phyloP scores from a whole-genome alignment of 495 filamentous ascomycete genomes.

The Tuber borchii region DNA sequence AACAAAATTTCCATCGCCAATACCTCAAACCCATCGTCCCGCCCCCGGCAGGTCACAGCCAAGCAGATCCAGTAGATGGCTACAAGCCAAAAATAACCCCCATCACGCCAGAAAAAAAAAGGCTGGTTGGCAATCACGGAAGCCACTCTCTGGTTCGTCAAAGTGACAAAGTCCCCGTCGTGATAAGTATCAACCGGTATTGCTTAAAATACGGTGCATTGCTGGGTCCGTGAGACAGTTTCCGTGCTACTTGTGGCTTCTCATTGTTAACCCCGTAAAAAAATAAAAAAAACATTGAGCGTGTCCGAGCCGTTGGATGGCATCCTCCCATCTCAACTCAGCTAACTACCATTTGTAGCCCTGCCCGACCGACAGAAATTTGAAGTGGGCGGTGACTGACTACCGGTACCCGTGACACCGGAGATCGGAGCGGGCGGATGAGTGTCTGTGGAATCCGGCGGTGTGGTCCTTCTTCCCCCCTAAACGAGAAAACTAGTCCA shows the following conservation, averaged over 20 bases:
- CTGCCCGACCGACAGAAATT: not conserved
- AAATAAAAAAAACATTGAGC: not conserved
- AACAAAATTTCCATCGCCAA: not conserved
- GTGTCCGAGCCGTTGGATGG: not conserved
- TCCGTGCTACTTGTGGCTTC: not conserved
- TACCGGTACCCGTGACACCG: not conserved
- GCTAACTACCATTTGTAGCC: not conserved
- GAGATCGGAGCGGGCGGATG: not conserved
- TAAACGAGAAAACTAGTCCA: not conserved
- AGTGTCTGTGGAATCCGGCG: not conserved
- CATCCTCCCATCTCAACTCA: not conserved
- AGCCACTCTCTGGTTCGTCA: not conserved
- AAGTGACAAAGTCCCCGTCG: not conserved
- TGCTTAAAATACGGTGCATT: not conserved
- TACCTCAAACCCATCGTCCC: not conserved
- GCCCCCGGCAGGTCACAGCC: not conserved
- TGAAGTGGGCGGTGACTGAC: not conserved
- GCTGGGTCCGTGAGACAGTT: not conserved
- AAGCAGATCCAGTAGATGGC: not conserved
- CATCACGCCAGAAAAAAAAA: not conserved
- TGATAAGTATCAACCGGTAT: not conserved
- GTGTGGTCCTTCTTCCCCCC: not conserved
- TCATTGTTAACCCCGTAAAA: not conserved
- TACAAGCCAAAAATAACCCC: not conserved
- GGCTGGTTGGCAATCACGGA: not conserved